Base-by-base conservation (phyloP, 208 protist genomes). In the Borovskyia barvae region DNA sequence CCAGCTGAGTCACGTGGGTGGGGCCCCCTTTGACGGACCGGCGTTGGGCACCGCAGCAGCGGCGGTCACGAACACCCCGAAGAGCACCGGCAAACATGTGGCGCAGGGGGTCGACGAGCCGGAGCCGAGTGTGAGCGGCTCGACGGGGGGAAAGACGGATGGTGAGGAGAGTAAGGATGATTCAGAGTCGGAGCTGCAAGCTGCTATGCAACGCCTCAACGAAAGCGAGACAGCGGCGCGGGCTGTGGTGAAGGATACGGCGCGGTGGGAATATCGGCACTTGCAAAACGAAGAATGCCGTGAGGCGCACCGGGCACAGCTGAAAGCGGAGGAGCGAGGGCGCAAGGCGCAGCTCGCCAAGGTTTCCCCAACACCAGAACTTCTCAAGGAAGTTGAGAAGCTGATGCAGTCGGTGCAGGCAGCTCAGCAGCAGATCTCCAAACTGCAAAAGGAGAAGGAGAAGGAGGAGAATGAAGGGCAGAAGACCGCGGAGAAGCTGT, bases 311-410 rank as follows among this genome's bases (percentile, higher is more conserved):
- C 56, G 61, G 42, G 82, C 81, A 17, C 40, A 63, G 41, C 86
- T 82, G 46, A 71, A 66, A 19, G 73, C 64, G 19, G 73, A 80
- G 46, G 86, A 90, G 24, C 80, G 82, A 8, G 78, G 89, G 53
- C 83, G 81, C 17, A 80, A 87, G 71, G 63, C 60, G 33, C 58
- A 77, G 42, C 61, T 90, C 36, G 62, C 77, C 17, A 86, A 84
- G 65, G 80, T 73, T 15, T 72, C 75, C 9, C 82, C 86, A 0
- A 71, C 75, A n/a, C 65, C 86, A 1, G 82, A 90, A 40, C 69
- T 90, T 24, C 54, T 84, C 47, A 50, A 58, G 11, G 77, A 93
- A 52, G 55, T 90, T 26, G 80, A 90, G 35, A 72, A 72, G 56
- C 63, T 90, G 7, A 60, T 28, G 2, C 80, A 87, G 49, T 53